Percentiles rank a stretch among this genome's conserved stretches.
These are phyloP conservation scores for Porodaedalea pini DNA, from an alignment of 1,284 basidiomycete species.

Conservation along the genomic window DNA sequence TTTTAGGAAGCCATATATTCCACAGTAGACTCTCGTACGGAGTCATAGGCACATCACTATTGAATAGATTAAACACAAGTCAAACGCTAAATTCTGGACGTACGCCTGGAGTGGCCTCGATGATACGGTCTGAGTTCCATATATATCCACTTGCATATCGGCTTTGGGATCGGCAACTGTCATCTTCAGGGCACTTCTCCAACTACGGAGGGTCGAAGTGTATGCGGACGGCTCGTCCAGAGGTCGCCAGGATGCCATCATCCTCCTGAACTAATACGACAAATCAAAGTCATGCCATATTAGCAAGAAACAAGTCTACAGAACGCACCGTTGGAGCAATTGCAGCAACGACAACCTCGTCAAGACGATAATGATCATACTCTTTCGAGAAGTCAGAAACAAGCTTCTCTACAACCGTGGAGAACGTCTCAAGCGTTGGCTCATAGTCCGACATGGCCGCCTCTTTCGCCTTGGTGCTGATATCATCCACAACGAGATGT, in stretches of 20 bases:
- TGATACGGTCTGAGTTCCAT: slow-evolving; percentile 43
- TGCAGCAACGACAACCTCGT: slow-evolving; percentile 90
- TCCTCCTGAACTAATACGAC: slow-evolving; percentile 48
- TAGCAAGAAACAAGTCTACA: not conserved
- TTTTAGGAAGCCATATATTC: slow-evolving; percentile 91
- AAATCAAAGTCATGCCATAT: slow-evolving; percentile 15
- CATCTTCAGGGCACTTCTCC: slow-evolving; percentile 66
- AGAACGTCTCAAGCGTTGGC: slow-evolving; percentile 67
- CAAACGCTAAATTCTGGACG: slow-evolving; percentile 25
- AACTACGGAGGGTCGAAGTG: slow-evolving; percentile 61
- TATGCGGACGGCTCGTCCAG: slow-evolving; percentile 63
- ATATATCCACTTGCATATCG: slow-evolving; percentile 51
- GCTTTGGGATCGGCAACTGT: slow-evolving; percentile 40
- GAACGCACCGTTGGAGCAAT: slow-evolving; percentile 70
- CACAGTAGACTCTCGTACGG: slow-evolving; percentile 93
- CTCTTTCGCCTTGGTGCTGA: slow-evolving; percentile 61
- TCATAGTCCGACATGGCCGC: slow-evolving; percentile 55
- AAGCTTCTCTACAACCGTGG: slow-evolving; percentile 67
- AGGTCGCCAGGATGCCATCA: slow-evolving; percentile 70
- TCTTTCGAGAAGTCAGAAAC: slow-evolving; percentile 72
- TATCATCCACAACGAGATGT: slow-evolving; percentile 68
- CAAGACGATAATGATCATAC: slow-evolving; percentile 76
- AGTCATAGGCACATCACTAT: slow-evolving; percentile 75
- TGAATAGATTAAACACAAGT: slow-evolving; percentile 4
- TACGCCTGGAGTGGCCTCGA: slow-evolving; percentile 36